A percentile compares a stretch with the other conserved stretches of the same genome.
phyloP scores from a whole-genome alignment of 805 yeast species.

The Candida sakaeoensis region DNA sequence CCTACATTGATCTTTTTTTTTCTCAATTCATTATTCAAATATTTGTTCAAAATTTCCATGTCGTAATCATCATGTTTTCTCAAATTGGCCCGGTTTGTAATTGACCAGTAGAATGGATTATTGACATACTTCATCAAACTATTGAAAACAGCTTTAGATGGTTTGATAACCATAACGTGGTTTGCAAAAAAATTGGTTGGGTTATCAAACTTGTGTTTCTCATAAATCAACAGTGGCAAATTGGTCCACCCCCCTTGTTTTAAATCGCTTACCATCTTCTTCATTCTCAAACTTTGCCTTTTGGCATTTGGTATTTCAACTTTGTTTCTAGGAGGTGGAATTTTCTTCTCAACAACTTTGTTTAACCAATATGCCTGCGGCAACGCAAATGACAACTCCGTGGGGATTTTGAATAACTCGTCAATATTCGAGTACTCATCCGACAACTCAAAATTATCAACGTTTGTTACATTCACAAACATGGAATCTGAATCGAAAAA shows the following conservation, averaged over 20 bases:
- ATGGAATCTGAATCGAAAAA: slow-evolving; percentile 59
- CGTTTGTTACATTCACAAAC: slow-evolving; percentile 20
- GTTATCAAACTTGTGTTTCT: slow-evolving; percentile 26
- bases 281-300: slow-evolving; percentile 11
- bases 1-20: slow-evolving; percentile 15
- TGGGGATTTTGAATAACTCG: slow-evolving; percentile 28
- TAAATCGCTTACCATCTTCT: slow-evolving; percentile 13
- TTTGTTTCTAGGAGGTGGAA: slow-evolving; percentile 8
- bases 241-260: slow-evolving; percentile 1
- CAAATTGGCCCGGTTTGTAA: slow-evolving; percentile 16
- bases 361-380: slow-evolving; percentile 38
- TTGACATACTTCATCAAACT: slow-evolving; percentile 19
- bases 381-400: slow-evolving; percentile 22
- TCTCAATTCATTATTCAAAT: slow-evolving; percentile 23
- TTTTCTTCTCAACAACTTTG: slow-evolving; percentile 14
- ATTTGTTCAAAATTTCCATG: slow-evolving; percentile 49
- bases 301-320: slow-evolving; percentile 14
- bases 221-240: slow-evolving; percentile 19
- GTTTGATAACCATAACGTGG: slow-evolving; percentile 60
- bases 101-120: slow-evolving; percentile 29
- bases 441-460: slow-evolving; percentile 2
- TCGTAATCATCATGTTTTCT: slow-evolving; percentile 42
- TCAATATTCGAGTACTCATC: slow-evolving; percentile 19
- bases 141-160: slow-evolving; percentile 29
- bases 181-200: slow-evolving; percentile 33